Evolutionary conservation across 805 yeast genomes (phyloP).

Genomic region (Zygosaccharomyces kombuchaensis): DNA sequence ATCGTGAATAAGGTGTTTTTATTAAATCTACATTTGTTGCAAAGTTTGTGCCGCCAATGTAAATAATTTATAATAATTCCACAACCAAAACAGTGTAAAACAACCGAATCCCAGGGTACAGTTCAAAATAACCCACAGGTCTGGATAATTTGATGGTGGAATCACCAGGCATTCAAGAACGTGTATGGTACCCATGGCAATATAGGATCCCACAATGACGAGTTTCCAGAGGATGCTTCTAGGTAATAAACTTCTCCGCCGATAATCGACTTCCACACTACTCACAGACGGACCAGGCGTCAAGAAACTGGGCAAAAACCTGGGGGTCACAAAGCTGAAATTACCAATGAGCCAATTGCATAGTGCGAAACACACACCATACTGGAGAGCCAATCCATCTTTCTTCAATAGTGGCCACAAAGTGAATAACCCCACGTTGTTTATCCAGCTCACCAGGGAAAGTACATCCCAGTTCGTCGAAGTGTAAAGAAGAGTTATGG

Average conservation of each 20-base stretch:
- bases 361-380: conserved; percentile 52
- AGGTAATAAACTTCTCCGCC: conserved; percentile 46
- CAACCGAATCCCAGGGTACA: conserved; percentile 70
- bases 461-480: conserved; percentile 53
- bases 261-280: conserved; percentile 30
- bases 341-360: conserved; percentile 81
- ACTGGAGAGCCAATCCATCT: conserved; percentile 73
- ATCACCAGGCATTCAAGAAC: conserved; percentile 44
- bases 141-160: conserved; percentile 69
- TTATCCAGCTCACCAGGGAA: conserved; percentile 83
- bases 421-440: conserved; percentile 78
- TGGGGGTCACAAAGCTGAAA: conserved; percentile 49
- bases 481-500: conserved; percentile 61
- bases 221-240: conserved; percentile 45
- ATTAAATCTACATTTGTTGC: conserved; percentile 18
- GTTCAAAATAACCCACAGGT: conserved; percentile 79
- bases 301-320: conserved; percentile 37
- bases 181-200: conserved; percentile 49
- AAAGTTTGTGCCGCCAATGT: conserved; percentile 29
- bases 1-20: neutral
- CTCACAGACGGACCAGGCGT: conserved; percentile 45
- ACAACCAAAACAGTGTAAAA: conserved; percentile 72
- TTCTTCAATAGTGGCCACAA: conserved; percentile 80
- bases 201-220: conserved; percentile 49
- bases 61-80: conserved; percentile 61